Percentiles rank a stretch among this genome's conserved stretches.
Evolutionary conservation across 2,329 filamentous ascomycete genomes (phyloP).

Genomic region (Fusarium burgessii): DNA sequence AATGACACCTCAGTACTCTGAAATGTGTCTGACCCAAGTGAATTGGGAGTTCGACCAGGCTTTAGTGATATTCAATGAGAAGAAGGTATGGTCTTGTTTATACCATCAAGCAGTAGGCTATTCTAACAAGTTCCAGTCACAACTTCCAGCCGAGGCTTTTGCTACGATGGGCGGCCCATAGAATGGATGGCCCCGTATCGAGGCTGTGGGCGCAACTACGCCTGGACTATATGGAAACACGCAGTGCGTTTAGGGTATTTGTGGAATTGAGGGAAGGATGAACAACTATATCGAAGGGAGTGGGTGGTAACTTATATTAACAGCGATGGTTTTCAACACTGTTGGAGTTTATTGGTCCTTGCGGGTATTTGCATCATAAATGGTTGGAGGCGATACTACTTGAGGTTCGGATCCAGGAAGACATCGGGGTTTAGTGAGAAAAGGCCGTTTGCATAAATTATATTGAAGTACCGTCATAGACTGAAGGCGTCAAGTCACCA

Average conservation of each 20-base stretch:
- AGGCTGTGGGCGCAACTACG: not conserved
- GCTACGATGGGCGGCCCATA: conserved; percentile 31
- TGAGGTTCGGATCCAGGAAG: conserved; percentile 7
- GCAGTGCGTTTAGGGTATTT: conserved; percentile 7
- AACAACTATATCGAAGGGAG: conserved; percentile 3
- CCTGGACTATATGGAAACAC: not conserved
- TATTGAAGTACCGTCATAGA: conserved; percentile 30
- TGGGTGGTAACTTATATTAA: conserved; percentile 11
- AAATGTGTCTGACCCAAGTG: conserved; percentile 83
- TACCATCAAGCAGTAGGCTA: not conserved
- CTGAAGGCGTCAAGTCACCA: conserved; percentile 18
- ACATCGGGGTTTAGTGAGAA: conserved; percentile 7
- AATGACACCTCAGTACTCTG: conserved; percentile 83
- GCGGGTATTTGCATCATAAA: conserved; percentile 30
- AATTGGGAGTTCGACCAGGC: conserved; percentile 85
- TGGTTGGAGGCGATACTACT: not conserved
- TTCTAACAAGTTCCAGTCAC: conserved; percentile 50
- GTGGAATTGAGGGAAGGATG: not conserved
- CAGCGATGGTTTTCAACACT: conserved; percentile 36
- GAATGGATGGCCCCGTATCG: conserved; percentile 12
- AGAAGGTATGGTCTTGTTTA: conserved; percentile 68
- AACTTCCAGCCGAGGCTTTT: conserved; percentile 64
- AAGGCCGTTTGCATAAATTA: conserved; percentile 36
- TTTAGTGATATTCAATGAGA: conserved; percentile 78
- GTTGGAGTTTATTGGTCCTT: conserved; percentile 42